phyloP scores from a whole-genome alignment of 345 rosid species.

The Lagerstroemia speciosa region DNA sequence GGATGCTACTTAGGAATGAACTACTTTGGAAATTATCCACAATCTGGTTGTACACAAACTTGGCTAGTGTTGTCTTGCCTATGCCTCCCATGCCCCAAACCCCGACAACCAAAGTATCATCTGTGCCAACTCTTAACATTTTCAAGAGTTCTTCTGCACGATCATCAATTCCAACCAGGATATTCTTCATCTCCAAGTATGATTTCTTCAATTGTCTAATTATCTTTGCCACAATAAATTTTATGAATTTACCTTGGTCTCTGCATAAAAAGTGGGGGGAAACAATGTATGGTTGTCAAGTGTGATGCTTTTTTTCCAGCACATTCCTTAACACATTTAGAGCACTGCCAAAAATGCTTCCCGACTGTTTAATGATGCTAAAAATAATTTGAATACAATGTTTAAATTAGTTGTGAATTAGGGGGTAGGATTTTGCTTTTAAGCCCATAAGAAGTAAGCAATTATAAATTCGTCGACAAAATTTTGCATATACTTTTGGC shows the following conservation, averaged over 20 bases:
- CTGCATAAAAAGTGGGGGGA: background rate
- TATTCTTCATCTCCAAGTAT: background rate
- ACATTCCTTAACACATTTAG: too few relatives aligned
- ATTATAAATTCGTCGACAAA: too few relatives aligned
- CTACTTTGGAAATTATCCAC: background rate
- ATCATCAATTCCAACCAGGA: conserved; percentile 4
- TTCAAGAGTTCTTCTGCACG: background rate
- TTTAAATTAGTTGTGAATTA: too few relatives aligned
- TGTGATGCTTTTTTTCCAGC: too few relatives aligned
- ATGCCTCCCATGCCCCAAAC: conserved; percentile 9
- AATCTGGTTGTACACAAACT: background rate
- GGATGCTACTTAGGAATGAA: conserved; percentile 3
- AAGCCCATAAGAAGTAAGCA: too few relatives aligned
- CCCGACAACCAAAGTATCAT: background rate
- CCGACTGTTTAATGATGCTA: too few relatives aligned
- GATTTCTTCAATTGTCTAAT: background rate
- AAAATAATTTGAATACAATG: too few relatives aligned
- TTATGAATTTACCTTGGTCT: background rate
- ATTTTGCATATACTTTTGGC: too few relatives aligned
- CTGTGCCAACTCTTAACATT: background rate
- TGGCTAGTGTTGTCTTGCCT: conserved; percentile 9
- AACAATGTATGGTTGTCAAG: too few relatives aligned
- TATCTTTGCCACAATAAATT: too few relatives aligned
- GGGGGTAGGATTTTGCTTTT: too few relatives aligned
- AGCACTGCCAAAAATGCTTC: too few relatives aligned